Base-by-base conservation (phyloP, 225 moss, liverwort and hornwort species). In the Bryum argenteum region DNA sequence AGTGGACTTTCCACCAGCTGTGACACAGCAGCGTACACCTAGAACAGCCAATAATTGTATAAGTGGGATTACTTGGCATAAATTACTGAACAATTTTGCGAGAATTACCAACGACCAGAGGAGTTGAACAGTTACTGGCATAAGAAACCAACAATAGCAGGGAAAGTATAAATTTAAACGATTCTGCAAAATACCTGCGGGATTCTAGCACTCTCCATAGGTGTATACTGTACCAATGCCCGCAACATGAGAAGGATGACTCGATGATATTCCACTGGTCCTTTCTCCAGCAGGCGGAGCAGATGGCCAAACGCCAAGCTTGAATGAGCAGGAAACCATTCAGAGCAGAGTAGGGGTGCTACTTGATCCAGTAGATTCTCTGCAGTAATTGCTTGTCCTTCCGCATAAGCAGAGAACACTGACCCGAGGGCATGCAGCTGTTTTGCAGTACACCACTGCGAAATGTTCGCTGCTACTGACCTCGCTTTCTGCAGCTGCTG, bases 251-350 rank as follows among this genome's bases (percentile, higher is more conserved):
- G 92, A 78, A 98, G 85, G 74, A 98, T 94, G 52, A 98, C 91
- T 53, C 91, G 83, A 70, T 98, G 98, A 81, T 98, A 98, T 71
- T 98, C 98, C 74, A 98, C 92, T 43, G 98, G 98, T 21, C 98
- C 98, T 75, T 98, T 98, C 62, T 98, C 98, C 39, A 98, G 75
- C 60, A 94, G 76, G 40, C 91, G 90, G 38, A 98, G 88, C 71
- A 98, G 81, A 76, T 98, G 98, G 61, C 98, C 91, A 82, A 98
- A 98, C 10, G 98, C 98, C 74, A 98, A 79, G 51, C 92, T 92
- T 52, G 94, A 94, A 80, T 98, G 98, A 22, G 87, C 83, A 68
- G 98, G 98, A 71, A 98, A 98, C 98, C 98, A 98, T 79, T 92
- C 94, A 41, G 80, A 79, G 77, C 94, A 98, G 69, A 98, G 75